Evolutionary conservation across 2,329 filamentous ascomycete genomes (phyloP), one percentile per base, ranked within the genome.

Genomic region (Trichoderma sp.): DNA sequence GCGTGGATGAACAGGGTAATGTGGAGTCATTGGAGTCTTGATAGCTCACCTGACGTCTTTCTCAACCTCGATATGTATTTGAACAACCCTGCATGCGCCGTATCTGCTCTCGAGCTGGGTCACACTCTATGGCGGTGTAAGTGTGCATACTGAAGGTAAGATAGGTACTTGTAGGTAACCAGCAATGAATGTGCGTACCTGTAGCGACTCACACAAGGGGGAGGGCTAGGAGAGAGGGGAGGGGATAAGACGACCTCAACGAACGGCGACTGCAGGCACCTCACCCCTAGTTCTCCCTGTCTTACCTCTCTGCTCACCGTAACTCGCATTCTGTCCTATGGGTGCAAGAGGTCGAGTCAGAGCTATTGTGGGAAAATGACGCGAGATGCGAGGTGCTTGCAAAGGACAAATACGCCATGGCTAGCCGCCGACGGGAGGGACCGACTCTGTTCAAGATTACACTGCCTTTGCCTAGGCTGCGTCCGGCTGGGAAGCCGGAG

Each of bases 341-440:
- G 28, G 44, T 9, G 48, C 24, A 47, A 21, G 21, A 6, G 7
- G 26, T 55, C 34, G 3, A 47, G 3, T 47, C 59, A 55, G 19
- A 17, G 41, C 59, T 19, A 47, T 55, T 55, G 50, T 17, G 41
- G 59, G 50, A 55, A 63, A 63, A 19, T 19, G 50, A 63, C 39
- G 59, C 59, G 59, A 63, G 50, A 47, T 39, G 50, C 45, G 30
- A 44, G 54, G 54, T 43, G 26, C 17, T 55, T 10, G 45, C 10
- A 47, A 48, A 41, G 34, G 47, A 15, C 56, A 47, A 30, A 28
- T 45, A 39, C 24, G 59, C 21, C 47, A 48, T 44, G 47, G 63
- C 19, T 51, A 51, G 57, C 45, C 47, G 57, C 57, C 21, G 41
- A 21, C 39, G 21, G 39, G 28, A 30, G 47, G 34, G 30, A 24